A percentile compares a stretch with the other conserved stretches of the same genome.
phyloP scores from a whole-genome alignment of 1,139 yeast species.

The Suhomyces kunorum region DNA sequence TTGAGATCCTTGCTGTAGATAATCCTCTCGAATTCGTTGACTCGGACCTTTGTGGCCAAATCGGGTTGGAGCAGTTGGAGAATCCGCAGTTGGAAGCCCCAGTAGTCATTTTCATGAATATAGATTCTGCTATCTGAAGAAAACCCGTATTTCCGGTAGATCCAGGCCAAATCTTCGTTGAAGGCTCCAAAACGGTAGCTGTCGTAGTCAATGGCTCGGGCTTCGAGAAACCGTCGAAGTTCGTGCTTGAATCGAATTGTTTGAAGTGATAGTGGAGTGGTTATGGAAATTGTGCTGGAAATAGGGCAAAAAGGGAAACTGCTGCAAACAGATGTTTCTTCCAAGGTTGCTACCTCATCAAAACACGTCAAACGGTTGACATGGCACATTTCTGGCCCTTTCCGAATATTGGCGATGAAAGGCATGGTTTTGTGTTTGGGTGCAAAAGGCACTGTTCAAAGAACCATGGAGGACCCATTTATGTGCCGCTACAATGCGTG shows the following conservation, averaged over 20 bases:
- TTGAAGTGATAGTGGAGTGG: no score
- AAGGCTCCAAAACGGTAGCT: conserved; percentile 4
- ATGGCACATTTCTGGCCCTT: neutral
- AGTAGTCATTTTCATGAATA: conserved; percentile 21
- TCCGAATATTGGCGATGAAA: no score
- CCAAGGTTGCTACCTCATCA: neutral
- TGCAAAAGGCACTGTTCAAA: conserved; percentile 1
- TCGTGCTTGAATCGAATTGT: conserved; percentile 14
- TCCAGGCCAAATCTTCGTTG: neutral
- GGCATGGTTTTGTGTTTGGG: conserved; percentile 5
- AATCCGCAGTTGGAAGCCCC: conserved; percentile 18
- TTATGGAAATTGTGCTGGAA: no score
- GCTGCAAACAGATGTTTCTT: neutral
- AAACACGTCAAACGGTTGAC: neutral
- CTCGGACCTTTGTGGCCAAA: neutral
- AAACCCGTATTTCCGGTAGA: conserved; percentile 2
- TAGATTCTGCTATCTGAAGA: conserved; percentile 1
- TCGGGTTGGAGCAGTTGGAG: no score
- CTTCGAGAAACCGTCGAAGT: conserved; percentile 12
- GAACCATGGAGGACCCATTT: neutral
- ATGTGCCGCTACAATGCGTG: neutral
- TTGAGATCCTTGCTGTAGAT: no score
- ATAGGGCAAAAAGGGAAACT: neutral
- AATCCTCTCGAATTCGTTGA: no score
- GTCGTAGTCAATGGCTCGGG: conserved; percentile 5